These are phyloP conservation scores for Hemileia vastatrix DNA, from an alignment of 1,284 basidiomycete species.

Conservation along the genomic window DNA sequence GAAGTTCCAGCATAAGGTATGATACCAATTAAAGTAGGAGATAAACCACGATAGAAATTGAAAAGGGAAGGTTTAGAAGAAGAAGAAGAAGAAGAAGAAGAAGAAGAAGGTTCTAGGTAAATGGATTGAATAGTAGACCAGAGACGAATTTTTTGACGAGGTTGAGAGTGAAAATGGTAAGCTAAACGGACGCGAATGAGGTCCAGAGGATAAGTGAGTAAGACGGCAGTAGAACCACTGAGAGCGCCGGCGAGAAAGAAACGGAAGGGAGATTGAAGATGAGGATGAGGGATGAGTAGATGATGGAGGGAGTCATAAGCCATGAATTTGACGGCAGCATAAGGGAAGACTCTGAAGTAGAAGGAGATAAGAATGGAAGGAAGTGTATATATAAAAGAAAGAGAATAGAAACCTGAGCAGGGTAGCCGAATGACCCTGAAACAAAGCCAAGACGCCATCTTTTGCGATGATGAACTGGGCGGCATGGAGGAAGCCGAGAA, in stretches of 20 bases:
- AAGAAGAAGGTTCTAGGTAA: slow-evolving; percentile 53
- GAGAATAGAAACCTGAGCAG: no score
- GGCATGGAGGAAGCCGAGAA: slow-evolving; percentile 61
- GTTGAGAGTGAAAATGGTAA: slow-evolving; percentile 51
- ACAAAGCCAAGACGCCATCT: slow-evolving; percentile 66
- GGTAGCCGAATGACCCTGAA: slow-evolving; percentile 93
- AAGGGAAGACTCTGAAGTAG: slow-evolving; percentile 64
- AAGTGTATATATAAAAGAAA: no score
- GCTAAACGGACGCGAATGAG: slow-evolving; percentile 91
- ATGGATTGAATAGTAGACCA: slow-evolving; percentile 56
- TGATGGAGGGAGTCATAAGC: slow-evolving; percentile 80
- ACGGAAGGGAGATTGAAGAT: slow-evolving; percentile 41
- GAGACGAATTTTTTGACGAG: slow-evolving; percentile 54
- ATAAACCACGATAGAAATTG: not conserved
- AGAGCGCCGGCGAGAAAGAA: slow-evolving; percentile 75
- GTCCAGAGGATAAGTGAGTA: slow-evolving; percentile 89
- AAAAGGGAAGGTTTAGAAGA: not conserved
- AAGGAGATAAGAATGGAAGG: no score
- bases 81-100: not conserved
- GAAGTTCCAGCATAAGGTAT: slow-evolving; percentile 93
- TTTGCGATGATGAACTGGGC: slow-evolving; percentile 65
- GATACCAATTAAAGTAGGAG: slow-evolving; percentile 45
- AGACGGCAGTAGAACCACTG: slow-evolving; percentile 72
- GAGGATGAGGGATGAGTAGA: slow-evolving; percentile 47
- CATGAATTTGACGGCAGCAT: slow-evolving; percentile 97